phyloP scores from a whole-genome alignment of 257 asterid genomes.

The Eucommia ulmoides region DNA sequence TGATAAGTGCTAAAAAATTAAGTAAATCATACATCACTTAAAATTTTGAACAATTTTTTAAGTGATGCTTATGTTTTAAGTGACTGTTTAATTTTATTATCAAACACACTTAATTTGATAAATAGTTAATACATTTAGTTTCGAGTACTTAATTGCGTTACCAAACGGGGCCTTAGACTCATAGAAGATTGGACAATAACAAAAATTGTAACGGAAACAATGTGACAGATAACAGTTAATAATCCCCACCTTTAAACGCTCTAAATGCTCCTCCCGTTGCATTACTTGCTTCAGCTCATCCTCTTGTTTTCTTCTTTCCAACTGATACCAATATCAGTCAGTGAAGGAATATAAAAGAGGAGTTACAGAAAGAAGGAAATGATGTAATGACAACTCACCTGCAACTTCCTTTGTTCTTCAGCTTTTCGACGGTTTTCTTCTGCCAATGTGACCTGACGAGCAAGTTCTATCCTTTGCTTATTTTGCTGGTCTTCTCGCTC shows the following conservation, averaged over 20 bases:
- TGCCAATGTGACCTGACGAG: constrained; percentile 81
- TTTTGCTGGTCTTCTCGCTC: constrained; percentile 88
- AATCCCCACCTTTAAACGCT: constrained; percentile 67
- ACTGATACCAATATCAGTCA: constrained; percentile 23
- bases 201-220: neutral
- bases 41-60: no score
- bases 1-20: no score
- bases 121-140: no score
- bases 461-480: constrained; percentile 65
- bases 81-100: no score
- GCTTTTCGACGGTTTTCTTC: constrained; percentile 84
- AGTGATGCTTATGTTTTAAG: no score
- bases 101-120: no score
- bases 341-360: no score
- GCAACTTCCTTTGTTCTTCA: constrained; percentile 82
- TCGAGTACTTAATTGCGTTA: no score
- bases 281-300: constrained; percentile 84
- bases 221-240: neutral
- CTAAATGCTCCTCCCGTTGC: constrained; percentile 86
- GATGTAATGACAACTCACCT: constrained; percentile 42
- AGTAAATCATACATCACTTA: no score
- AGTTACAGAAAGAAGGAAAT: no score
- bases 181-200: no score
- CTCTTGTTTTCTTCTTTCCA: constrained; percentile 93
- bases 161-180: no score